Percentiles rank a stretch among this genome's conserved stretches.
Evolutionary conservation across 306 rosid genomes (phyloP).

Genomic region (Vicia faba): DNA sequence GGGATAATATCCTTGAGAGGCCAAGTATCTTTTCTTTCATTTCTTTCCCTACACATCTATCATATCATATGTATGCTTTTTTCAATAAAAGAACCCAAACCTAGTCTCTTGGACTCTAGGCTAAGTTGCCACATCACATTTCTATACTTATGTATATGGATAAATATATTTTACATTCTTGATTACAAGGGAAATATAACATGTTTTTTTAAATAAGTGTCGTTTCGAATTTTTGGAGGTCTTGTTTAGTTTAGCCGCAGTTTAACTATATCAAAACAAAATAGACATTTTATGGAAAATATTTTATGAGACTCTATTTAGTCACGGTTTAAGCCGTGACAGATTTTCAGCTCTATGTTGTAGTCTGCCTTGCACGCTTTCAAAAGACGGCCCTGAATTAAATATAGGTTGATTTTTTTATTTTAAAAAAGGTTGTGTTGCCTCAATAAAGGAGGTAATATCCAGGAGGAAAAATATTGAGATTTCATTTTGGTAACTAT

Average conservation of each 20-base stretch:
- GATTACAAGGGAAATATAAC: background rate
- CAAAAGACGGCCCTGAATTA: too few species aligned
- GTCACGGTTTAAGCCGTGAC: too few species aligned
- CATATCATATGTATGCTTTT: slow-evolving; percentile 59
- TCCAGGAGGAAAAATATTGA: slow-evolving; percentile 2
- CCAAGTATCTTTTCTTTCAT: slow-evolving; percentile 68
- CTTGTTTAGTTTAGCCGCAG: too few species aligned
- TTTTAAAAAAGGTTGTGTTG: background rate
- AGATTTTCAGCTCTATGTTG: too few species aligned
- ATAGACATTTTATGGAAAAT: too few species aligned
- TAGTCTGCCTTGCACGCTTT: too few species aligned
- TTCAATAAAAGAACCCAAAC: slow-evolving; percentile 51
- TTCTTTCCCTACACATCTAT: slow-evolving; percentile 53
- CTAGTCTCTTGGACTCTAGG: slow-evolving; percentile 39
- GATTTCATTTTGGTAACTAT: slow-evolving; percentile 5
- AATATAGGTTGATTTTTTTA: background rate
- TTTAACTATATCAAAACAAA: too few species aligned
- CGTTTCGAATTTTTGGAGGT: too few species aligned
- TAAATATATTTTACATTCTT: slow-evolving; percentile 29
- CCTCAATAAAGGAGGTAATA: background rate
- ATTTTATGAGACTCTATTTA: too few species aligned
- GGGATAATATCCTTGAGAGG: slow-evolving; percentile 82
- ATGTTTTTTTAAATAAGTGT: too few species aligned
- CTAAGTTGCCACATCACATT: slow-evolving; percentile 53
- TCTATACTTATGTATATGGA: slow-evolving; percentile 32